Evolutionary conservation across 2,329 filamentous ascomycete species (phyloP).

Genomic region (Torrubiella hemipterigena): DNA sequence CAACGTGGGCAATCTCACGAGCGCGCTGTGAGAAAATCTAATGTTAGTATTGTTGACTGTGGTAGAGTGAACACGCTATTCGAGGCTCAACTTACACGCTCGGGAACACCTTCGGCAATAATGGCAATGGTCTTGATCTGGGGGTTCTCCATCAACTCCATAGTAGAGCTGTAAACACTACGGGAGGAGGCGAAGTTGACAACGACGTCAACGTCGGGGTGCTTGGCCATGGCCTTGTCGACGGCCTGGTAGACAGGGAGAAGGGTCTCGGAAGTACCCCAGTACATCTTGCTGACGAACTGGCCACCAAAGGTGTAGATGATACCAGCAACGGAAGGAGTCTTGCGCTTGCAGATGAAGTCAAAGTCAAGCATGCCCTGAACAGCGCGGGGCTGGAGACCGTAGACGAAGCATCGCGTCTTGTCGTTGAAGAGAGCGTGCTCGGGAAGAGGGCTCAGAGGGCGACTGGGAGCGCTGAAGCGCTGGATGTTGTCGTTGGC

Average conservation of each 20-base stretch:
- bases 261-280: slow-evolving; percentile 98
- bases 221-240: slow-evolving; percentile 87
- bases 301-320: slow-evolving; percentile 99
- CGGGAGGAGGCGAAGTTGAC: slow-evolving; percentile 99
- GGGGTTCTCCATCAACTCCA: slow-evolving; percentile 95
- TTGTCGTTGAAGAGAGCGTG: slow-evolving; percentile 98
- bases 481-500: slow-evolving; percentile 99
- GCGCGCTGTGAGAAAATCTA: slow-evolving; percentile 51
- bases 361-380: slow-evolving; percentile 98
- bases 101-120: slow-evolving; percentile 97
- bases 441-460: slow-evolving; percentile 74
- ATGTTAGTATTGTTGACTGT: too few relatives aligned
- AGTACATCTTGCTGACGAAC: slow-evolving; percentile 99
- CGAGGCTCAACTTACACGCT: slow-evolving; percentile 81
- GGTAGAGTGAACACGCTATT: too few relatives aligned
- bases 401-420: slow-evolving; percentile 99
- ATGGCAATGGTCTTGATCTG: slow-evolving; percentile 99
- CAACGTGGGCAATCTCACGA: slow-evolving; percentile 93
- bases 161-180: slow-evolving; percentile 95
- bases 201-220: slow-evolving; percentile 91
- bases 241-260: slow-evolving; percentile 96
- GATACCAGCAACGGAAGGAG: slow-evolving; percentile 93
- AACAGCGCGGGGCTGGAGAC: slow-evolving; percentile 88
- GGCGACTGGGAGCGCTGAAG: slow-evolving; percentile 85
- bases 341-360: slow-evolving; percentile 99